phyloP scores from a whole-genome alignment of 352 stramenopile species.

The Phytophthora syringae region DNA sequence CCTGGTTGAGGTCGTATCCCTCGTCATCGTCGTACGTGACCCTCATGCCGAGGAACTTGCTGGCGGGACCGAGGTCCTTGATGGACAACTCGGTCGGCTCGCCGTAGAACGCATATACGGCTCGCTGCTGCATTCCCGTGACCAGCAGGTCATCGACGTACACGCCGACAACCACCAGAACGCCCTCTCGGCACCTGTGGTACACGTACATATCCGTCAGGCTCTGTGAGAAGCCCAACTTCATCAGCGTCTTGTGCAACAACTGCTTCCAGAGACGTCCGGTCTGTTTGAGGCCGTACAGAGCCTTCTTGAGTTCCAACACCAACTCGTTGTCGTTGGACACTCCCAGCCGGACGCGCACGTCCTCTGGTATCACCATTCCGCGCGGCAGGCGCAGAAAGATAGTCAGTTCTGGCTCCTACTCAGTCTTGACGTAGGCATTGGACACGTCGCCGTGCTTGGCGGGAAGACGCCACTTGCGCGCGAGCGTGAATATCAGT shows the following conservation, averaged over 20 bases:
- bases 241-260: slow-evolving; percentile 19
- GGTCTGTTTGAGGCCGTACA: slow-evolving; percentile 42
- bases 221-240: slow-evolving; percentile 18
- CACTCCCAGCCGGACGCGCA: neutral
- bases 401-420: neutral
- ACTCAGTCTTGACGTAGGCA: neutral
- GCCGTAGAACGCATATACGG: slow-evolving; percentile 17
- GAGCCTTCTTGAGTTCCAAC: slow-evolving; percentile 24
- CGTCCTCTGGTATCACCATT: neutral
- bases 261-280: slow-evolving; percentile 37
- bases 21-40: slow-evolving; percentile 8
- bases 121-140: slow-evolving; percentile 3
- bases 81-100: slow-evolving; percentile 20
- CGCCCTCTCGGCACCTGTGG: neutral
- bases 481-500: neutral
- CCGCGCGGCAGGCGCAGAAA: neutral
- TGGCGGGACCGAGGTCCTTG: slow-evolving; percentile 32
- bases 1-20: slow-evolving; percentile 30
- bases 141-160: slow-evolving; percentile 44
- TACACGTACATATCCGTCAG: slow-evolving; percentile 36
- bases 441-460: neutral
- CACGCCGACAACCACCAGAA: slow-evolving; percentile 14
- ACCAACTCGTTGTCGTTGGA: neutral
- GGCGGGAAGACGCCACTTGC: neutral
- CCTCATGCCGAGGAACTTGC: slow-evolving; percentile 40